Evolutionary conservation across 345 rosid species (phyloP), one percentile per base, ranked within the genome.

Genomic region (Lagerstroemia speciosa): DNA sequence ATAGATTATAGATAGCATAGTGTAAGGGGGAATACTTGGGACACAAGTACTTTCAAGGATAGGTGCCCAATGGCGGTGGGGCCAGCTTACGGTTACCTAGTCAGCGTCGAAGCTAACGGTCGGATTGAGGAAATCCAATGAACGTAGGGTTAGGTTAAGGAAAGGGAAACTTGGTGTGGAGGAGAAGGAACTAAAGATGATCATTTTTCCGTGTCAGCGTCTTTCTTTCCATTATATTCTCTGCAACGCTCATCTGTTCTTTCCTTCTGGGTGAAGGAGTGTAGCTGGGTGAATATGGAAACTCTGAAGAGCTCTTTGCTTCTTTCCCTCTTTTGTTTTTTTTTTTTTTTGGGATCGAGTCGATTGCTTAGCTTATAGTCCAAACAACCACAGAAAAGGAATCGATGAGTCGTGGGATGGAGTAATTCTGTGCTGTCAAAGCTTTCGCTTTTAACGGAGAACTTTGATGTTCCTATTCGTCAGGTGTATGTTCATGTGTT

Each of bases 361-460:
- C 62, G 76, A 53, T 78, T 84, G 83, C 89, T 87, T 87, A 73
- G 67, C 84, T 83, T 84, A 77, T 83, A 75, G 89, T 84, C 79
- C 62, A 79, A 81, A 81, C 26, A 75, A 31, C 57, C 50, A 58
- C 27, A 45, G 32, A 41, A 70, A 65, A 22, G 33, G 66, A 58
- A 40, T 41, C n/a, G 53, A 66, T 14, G 38, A 63, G 33, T n/a
- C n/a, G n/a, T n/a, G n/a, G 26, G 34, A 63, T 14, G 65, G 11
- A 14, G 65, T n/a, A 40, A 26, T n/a, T n/a, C n/a, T n/a, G n/a
- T n/a, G n/a, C n/a, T n/a, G n/a, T n/a, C n/a, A n/a, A n/a, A n/a
- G n/a, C n/a, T n/a, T n/a, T n/a, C n/a, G n/a, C n/a, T n/a, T 16
- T n/a, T 62, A 8, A 20, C 17, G 15, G 3, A 5, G 1, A 48